Conservation (phyloP, 1,139 yeast species). For the Taphrina confusa region DNA sequence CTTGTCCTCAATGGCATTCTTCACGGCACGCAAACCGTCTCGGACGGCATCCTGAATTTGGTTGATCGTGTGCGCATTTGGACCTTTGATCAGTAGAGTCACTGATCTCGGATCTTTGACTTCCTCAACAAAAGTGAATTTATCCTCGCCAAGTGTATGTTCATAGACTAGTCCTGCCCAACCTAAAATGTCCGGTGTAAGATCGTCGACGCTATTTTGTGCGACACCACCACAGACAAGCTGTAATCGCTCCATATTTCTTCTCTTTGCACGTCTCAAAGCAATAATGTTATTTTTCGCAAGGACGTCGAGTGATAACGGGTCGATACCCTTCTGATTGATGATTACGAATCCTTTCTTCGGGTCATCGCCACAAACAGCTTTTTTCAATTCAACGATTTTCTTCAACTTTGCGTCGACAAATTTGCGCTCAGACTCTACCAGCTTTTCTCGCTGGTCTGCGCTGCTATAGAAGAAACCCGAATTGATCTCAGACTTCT, state of each 20-base stretch:
- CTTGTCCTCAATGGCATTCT: constrained; percentile 84
- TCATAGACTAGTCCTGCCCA: constrained; percentile 90
- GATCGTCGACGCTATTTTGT: constrained; percentile 94
- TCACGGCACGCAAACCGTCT: constrained; percentile 93
- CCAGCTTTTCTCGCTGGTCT: constrained; percentile 93
- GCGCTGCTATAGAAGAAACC: constrained; percentile 94
- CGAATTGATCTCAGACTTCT: constrained; percentile 95
- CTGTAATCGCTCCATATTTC: constrained; percentile 98
- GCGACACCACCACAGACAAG: constrained; percentile 97
- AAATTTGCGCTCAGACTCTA: constrained; percentile 88
- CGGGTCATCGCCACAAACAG: constrained; percentile 77
- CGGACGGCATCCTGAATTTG: constrained; percentile 97
- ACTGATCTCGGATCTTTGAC: constrained; percentile 89
- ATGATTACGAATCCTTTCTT: constrained; percentile 86
- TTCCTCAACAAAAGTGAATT: constrained; percentile 92
- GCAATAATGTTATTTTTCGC: constrained; percentile 94
- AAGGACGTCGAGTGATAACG: constrained; percentile 91
- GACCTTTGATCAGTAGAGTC: constrained; percentile 87
- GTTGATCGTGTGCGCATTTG: constrained; percentile 80
- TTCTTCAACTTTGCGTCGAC: constrained; percentile 91
- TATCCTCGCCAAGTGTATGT: constrained; percentile 93
- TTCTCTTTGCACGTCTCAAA: constrained; percentile 94
- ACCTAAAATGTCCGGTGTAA: constrained; percentile 81
- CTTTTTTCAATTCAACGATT: constrained; percentile 87
- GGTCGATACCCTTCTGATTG: constrained; percentile 98